Percentiles rank a stretch among this genome's conserved stretches.
Evolutionary conservation across 306 rosid species (phyloP).

Genomic region (Comarum palustre): DNA sequence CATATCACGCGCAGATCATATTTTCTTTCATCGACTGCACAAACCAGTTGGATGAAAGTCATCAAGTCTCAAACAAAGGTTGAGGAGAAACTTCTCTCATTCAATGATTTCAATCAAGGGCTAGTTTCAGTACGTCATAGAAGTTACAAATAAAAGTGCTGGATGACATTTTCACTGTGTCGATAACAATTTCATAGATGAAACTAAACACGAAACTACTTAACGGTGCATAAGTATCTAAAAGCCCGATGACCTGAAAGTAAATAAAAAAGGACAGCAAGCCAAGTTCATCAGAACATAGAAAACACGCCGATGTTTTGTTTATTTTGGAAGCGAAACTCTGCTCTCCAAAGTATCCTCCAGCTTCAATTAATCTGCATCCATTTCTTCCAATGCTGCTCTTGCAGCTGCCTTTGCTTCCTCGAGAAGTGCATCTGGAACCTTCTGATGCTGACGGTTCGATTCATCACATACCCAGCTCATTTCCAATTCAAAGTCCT

Average conservation of each 20-base stretch:
- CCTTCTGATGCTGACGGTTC: constrained; percentile 89
- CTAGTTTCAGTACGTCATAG: not conserved
- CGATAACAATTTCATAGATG: constrained; percentile 8
- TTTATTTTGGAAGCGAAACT: not conserved
- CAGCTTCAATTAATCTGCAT: constrained; percentile 59
- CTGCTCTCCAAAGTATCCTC: not conserved
- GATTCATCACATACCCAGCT: constrained; percentile 99
- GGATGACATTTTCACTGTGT: not conserved
- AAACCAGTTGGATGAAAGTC: not conserved
- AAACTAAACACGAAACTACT: not conserved
- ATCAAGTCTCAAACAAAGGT: not conserved
- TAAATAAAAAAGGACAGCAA: not conserved
- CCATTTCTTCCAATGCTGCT: constrained; percentile 97
- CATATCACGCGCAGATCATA: not conserved
- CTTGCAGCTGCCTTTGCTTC: constrained; percentile 87
- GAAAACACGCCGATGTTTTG: not conserved
- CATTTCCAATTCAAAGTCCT: constrained; percentile 89
- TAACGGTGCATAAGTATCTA: not conserved
- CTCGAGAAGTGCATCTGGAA: constrained; percentile 73
- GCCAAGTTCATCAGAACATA: not conserved
- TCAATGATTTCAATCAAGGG: not conserved
- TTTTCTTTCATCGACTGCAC: not conserved
- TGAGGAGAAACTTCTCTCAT: not conserved
- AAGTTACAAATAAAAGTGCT: not conserved
- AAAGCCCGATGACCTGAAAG: not conserved